Evolutionary conservation across 768 basidiomycete genomes (phyloP), one percentile per base, ranked within the genome.

Genomic region (Austroboletus festivus): DNA sequence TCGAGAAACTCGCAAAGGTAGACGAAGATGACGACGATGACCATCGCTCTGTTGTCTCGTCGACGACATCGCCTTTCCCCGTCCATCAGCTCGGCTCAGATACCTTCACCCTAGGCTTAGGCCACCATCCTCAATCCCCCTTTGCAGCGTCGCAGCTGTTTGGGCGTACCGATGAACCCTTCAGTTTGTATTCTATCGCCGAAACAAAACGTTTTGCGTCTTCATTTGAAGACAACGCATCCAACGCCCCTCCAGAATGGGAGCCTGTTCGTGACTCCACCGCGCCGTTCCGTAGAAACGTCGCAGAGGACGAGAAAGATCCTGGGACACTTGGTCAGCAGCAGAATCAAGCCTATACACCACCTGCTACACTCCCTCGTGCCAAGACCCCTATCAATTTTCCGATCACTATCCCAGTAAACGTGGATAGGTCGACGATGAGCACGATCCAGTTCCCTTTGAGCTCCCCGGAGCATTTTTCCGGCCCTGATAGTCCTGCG

Each of bases 1-100:
- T 95, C n/a, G 86, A 89, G 55, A 93, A 93, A 68, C 80, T 94
- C 47, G 86, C 89, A 46, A 89, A 84, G 53, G 91, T 86, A 6
- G 86, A 88, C 44, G 85, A 89, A 44, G 90, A 94, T 44, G 90
- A 95, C 47, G 92, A 96, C 39, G 93, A 95, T 44, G 89, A 92
- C 57, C 80, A 80, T 28, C 83, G 89, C 42, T 93, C 91, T 5
- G 74, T 94, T 47, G 73, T 81, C 23, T 93, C 92, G 2, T 82
- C 82, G 18, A 72, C 76, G 3, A 76, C 83, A 2, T 78, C 82
- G 2, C 81, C 84, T 15, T 87, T 89, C 53, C 83, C 89, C 35
- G 82, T 86, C 13, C 86, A 91, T 56, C 90, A 93, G 56, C 73
- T 89, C 19, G 85, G 82, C 20, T 58, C 73, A 24, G 76, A 76